Evolutionary conservation across 768 basidiomycete genomes (phyloP).

Genomic region (Calvatia gigantea): DNA sequence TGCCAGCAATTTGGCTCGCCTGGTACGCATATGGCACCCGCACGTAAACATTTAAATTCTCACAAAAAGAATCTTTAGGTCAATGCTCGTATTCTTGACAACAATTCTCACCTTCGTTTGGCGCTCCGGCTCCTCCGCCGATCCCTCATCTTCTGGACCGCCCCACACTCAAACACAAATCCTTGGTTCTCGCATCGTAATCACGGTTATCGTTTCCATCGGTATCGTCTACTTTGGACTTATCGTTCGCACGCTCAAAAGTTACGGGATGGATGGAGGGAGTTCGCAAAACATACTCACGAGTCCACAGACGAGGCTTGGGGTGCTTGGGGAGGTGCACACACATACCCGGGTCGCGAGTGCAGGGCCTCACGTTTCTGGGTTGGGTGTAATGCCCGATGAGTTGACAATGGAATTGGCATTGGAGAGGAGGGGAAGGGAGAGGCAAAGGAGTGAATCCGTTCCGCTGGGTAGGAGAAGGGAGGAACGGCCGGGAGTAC

Average conservation of each 20-base stretch:
- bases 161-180: conserved; percentile 35
- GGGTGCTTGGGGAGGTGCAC: conserved; percentile 2
- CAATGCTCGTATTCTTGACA: conserved; percentile 62
- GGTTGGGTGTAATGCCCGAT: too few relatives aligned
- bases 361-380: too few relatives aligned
- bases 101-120: conserved; percentile 69
- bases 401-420: conserved; percentile 17
- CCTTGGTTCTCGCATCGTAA: conserved; percentile 49
- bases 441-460: conserved; percentile 18
- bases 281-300: conserved; percentile 15
- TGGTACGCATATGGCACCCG: conserved; percentile 36
- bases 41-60: not conserved
- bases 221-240: conserved; percentile 60
- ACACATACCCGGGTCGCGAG: conserved; percentile 1
- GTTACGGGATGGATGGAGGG: conserved; percentile 42
- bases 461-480: not conserved
- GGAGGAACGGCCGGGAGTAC: not conserved
- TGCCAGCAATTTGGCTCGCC: conserved; percentile 69
- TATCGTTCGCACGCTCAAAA: conserved; percentile 59
- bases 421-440: conserved; percentile 26
- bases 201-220: conserved; percentile 51
- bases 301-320: conserved; percentile 7
- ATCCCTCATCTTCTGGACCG: conserved; percentile 28
- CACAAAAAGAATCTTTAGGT: too few relatives aligned
- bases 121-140: conserved; percentile 53